phyloP scores from a whole-genome alignment of 306 rosid species.

The Pyrus pyrifolia region DNA sequence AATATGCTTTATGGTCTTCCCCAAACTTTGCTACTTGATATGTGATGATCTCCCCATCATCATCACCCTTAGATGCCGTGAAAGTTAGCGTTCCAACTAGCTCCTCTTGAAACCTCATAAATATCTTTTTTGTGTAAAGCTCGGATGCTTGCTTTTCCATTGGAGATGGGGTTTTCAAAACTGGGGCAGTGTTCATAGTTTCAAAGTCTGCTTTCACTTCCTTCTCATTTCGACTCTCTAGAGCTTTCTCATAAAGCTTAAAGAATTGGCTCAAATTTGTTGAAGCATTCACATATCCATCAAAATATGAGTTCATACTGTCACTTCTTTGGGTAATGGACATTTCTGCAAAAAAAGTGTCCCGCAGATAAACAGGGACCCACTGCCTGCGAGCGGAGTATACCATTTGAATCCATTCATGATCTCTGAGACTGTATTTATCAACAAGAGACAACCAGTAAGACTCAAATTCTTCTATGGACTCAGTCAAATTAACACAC shows the following conservation, averaged over 20 bases:
- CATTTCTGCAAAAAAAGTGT: constrained; percentile 96
- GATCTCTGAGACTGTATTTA: constrained; percentile 78
- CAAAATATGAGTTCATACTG: constrained; percentile 97
- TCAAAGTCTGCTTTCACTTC: constrained; percentile 98
- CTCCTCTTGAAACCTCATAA: constrained; percentile 92
- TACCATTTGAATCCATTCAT: constrained; percentile 88
- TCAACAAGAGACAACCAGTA: constrained; percentile 85
- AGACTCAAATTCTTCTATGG: constrained; percentile 89
- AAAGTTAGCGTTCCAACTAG: constrained; percentile 87
- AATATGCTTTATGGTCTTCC: constrained; percentile 79
- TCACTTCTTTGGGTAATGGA: constrained; percentile 96
- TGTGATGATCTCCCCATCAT: constrained; percentile 71
- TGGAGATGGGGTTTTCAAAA: constrained; percentile 92
- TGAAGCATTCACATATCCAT: constrained; percentile 98
- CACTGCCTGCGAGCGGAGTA: constrained; percentile 79
- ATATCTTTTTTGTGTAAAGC: constrained; percentile 80
- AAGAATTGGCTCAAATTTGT: constrained; percentile 87
- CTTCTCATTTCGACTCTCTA: constrained; percentile 97
- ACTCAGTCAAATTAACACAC: constrained; percentile 90
- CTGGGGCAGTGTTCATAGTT: constrained; percentile 72
- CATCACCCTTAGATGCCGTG: constrained; percentile 82
- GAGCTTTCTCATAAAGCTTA: constrained; percentile 92
- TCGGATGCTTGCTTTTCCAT: constrained; percentile 97
- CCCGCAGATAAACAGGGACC: constrained; percentile 92
- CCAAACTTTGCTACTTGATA: constrained; percentile 90